Evolutionary conservation across 768 basidiomycete genomes (phyloP).

Genomic region (Kwoniella heveanensis): DNA sequence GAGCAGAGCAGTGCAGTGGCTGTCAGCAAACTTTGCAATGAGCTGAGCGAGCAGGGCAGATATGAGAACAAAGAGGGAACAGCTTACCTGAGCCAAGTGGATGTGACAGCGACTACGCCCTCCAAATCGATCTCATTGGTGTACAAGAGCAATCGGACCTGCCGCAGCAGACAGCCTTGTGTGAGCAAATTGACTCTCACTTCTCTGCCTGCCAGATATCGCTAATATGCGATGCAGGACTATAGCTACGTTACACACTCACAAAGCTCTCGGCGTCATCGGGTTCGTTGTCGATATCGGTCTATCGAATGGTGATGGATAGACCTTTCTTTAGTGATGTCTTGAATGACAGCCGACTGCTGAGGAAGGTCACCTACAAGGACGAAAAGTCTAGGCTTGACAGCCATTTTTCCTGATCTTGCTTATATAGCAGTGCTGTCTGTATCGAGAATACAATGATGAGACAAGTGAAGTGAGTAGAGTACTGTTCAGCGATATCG

Average conservation of each 20-base stretch:
- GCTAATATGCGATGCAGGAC: no score
- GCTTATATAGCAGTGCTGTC: no score
- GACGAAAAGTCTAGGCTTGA: not conserved
- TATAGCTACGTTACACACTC: no score
- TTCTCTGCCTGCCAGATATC: no score
- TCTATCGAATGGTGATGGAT: conserved; percentile 2
- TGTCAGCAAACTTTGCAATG: no score
- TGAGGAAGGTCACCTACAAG: not conserved
- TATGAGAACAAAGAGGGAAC: not conserved
- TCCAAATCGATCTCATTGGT: conserved; percentile 12
- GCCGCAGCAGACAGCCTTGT: not conserved
- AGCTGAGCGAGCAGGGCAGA: no score
- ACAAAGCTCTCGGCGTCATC: conserved; percentile 9
- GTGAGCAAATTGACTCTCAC: not conserved
- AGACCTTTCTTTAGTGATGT: no score
- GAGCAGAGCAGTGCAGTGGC: no score
- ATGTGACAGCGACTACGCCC: conserved; percentile 8
- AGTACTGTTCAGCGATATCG: no score
- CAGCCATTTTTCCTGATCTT: not conserved
- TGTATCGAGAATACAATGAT: no score
- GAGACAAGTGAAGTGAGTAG: no score
- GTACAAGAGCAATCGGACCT: conserved; percentile 13
- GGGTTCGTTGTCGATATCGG: conserved; percentile 15
- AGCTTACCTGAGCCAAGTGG: conserved; percentile 11
- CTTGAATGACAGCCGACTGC: no score